These are phyloP conservation scores for Coemansia sp. DNA, from an alignment of 192 early-diverging fungal species.

Conservation along the genomic window DNA sequence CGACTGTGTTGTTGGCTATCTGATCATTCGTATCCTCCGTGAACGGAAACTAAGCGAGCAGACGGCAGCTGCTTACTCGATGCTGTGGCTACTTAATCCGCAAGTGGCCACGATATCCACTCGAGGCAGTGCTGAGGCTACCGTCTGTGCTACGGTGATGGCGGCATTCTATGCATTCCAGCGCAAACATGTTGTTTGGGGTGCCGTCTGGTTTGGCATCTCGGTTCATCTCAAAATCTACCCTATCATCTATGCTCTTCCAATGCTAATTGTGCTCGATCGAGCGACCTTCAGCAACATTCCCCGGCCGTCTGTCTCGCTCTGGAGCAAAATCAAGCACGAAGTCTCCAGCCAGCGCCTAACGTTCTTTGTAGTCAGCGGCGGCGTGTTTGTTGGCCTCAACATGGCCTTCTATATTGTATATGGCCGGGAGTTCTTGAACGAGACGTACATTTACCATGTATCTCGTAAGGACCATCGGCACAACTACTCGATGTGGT, in stretches of 20 bases:
- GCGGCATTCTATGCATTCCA: slow-evolving; percentile 72
- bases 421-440: slow-evolving; percentile 82
- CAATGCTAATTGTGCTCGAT: slow-evolving; percentile 67
- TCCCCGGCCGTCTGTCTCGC: background rate
- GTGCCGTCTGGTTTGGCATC: slow-evolving; percentile 77
- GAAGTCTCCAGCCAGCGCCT: slow-evolving; percentile 38
- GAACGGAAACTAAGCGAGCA: slow-evolving; percentile 58
- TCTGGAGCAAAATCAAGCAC: too few species aligned
- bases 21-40: slow-evolving; percentile 55
- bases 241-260: slow-evolving; percentile 90
- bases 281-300: slow-evolving; percentile 12
- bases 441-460: slow-evolving; percentile 94
- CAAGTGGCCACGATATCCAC: slow-evolving; percentile 96
- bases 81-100: slow-evolving; percentile 90
- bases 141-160: slow-evolving; percentile 77
- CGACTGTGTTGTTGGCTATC: slow-evolving; percentile 74
- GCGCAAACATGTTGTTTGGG: slow-evolving; percentile 42
- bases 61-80: slow-evolving; percentile 54
- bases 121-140: slow-evolving; percentile 87
- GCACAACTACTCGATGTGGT: slow-evolving; percentile 98
- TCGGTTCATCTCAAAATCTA: slow-evolving; percentile 98
- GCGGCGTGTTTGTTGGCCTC: slow-evolving; percentile 59
- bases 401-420: slow-evolving; percentile 67
- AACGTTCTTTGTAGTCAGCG: slow-evolving; percentile 64
- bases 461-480: slow-evolving; percentile 94